Evolutionary conservation across 164 flowering plant genomes (phyloP), one percentile per base, ranked within the genome.

Genomic region (Warburgia ugandensis): DNA sequence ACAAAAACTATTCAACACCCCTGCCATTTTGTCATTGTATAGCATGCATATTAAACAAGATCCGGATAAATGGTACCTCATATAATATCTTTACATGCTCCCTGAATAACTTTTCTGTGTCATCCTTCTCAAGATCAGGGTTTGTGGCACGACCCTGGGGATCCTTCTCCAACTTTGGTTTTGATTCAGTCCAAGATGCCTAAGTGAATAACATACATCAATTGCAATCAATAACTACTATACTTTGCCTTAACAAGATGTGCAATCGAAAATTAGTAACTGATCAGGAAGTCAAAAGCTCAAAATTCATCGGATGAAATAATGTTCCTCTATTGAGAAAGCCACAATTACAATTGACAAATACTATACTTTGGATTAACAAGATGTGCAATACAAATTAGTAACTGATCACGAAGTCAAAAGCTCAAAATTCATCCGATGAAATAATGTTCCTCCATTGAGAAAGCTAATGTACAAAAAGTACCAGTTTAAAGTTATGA

Each of bases 101-200:
- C 29, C 97, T 75, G 61, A 94, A 94, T 52, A 94, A 83, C 73
- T 84, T 94, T 69, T 94, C 99, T 11, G 60, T 54, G 50, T 94
- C 97, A 32, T 86, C 68, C 61, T 83, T 67, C 54, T 86, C 91
- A 29, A 94, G 65, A 43, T 83, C 90, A 55, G 82, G 56, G 48
- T 86, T 86, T 23, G 67, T 60, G 42, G 86, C 82, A 64, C 99
- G 97, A 21, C 81, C 76, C 60, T 86, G 99, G 30, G 99, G 96
- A 76, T 94, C 99, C 72, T 84, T 89, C 54, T 84, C 96, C 74
- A 94, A 58, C 64, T 74, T 94, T 29, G 74, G 68, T 54, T 77
- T 86, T 13, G 96, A 83, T 52, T 86, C 99, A 10, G 95, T 83
- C 97, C 97, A 94, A 37, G 97, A 89, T 58, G 88, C 90, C 99